A percentile compares a stretch with the other conserved stretches of the same genome.
Conservation (phyloP, 192 early-diverging fungal genomes). For the Lobulomyces angularis region DNA sequence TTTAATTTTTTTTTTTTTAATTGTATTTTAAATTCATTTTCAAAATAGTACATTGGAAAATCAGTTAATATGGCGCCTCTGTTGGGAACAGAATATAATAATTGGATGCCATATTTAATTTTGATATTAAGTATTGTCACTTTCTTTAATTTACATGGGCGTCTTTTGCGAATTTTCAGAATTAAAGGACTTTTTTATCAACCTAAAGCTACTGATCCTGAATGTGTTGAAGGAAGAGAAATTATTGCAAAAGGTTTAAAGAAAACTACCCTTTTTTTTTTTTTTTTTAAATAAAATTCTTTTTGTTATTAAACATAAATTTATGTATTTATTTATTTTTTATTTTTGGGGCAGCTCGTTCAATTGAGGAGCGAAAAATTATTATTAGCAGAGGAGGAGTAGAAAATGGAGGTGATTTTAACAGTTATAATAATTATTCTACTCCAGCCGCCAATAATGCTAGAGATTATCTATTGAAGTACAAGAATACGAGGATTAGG, state of each 20-base stretch:
- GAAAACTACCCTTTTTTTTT: neutral
- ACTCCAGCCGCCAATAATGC: no score
- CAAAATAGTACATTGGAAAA: conserved; percentile 34
- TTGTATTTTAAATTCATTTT: neutral
- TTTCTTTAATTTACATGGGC: conserved; percentile 71
- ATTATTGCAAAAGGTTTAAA: conserved; percentile 33
- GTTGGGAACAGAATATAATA: conserved; percentile 74
- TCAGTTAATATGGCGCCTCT: conserved; percentile 79
- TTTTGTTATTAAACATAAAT: no score
- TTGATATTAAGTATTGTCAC: conserved; percentile 62
- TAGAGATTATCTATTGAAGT: no score
- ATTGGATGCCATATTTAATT: conserved; percentile 77
- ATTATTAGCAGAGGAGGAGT: no score
- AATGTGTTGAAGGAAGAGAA: conserved; percentile 28
- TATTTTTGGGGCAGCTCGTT: no score
- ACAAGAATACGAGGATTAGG: no score
- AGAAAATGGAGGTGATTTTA: no score
- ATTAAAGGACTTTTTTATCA: conserved; percentile 23
- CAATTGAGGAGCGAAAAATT: no score
- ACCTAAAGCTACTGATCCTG: conserved; percentile 6
- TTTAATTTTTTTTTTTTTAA: neutral
- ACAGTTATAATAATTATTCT: no score
- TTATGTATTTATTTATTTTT: no score
- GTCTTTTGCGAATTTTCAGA: conserved; percentile 56
- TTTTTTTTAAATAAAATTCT: neutral